These are phyloP conservation scores for Didymellaceae sp. DNA, from an alignment of 2,329 filamentous ascomycete genomes.

Conservation along the genomic window DNA sequence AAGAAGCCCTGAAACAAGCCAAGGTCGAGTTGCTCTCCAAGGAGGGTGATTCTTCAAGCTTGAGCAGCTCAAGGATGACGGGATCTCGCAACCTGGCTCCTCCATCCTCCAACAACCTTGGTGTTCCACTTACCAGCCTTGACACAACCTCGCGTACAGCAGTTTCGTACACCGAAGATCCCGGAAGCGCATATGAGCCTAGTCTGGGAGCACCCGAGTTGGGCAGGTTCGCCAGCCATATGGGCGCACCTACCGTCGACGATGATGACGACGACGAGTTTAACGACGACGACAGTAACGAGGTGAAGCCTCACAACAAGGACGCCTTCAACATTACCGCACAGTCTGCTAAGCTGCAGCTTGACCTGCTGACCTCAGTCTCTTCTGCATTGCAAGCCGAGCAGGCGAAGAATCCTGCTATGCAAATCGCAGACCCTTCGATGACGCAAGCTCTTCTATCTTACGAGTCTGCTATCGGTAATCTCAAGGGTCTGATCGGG, in stretches of 20 bases:
- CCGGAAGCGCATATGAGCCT: slow-evolving; percentile 63
- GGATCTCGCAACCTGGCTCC: slow-evolving; percentile 42
- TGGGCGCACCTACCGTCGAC: slow-evolving; percentile 59
- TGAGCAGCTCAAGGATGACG: slow-evolving; percentile 43
- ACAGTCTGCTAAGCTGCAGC: slow-evolving; percentile 89
- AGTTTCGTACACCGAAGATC: slow-evolving; percentile 62
- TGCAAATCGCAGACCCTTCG: slow-evolving; percentile 76
- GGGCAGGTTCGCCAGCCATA: slow-evolving; percentile 56
- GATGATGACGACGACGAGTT: slow-evolving; percentile 75
- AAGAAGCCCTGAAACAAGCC: slow-evolving; percentile 75
- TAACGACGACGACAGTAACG: slow-evolving; percentile 80
- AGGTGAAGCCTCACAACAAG: slow-evolving; percentile 75
- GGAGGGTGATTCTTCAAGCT: slow-evolving; percentile 51
- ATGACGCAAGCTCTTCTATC: slow-evolving; percentile 79
- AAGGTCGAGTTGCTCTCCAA: slow-evolving; percentile 72
- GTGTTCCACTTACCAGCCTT: slow-evolving; percentile 55
- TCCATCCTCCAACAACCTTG: slow-evolving; percentile 53
- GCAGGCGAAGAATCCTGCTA: slow-evolving; percentile 70
- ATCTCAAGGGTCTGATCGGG: slow-evolving; percentile 81
- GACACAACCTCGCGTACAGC: slow-evolving; percentile 45
- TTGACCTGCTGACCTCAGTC: slow-evolving; percentile 87
- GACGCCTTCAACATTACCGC: slow-evolving; percentile 97
- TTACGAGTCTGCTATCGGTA: slow-evolving; percentile 89
- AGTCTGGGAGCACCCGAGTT: slow-evolving; percentile 63
- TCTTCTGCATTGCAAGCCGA: slow-evolving; percentile 81